phyloP scores from a whole-genome alignment of 176 grass and related monocot genomes.

The Eragrostis curvula region DNA sequence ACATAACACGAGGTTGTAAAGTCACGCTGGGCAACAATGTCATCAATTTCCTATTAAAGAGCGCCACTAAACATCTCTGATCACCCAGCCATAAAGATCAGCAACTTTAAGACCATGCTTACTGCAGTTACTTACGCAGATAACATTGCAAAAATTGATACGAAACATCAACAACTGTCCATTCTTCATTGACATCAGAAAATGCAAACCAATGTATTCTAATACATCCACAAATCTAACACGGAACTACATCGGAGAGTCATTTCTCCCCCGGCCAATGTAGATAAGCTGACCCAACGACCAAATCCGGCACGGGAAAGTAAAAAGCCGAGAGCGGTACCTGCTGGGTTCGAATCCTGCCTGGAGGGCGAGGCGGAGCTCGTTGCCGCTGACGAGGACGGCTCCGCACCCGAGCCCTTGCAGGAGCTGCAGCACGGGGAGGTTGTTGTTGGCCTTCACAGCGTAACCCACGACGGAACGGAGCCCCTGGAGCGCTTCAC shows the following conservation, averaged over 20 bases:
- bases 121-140: too few relatives aligned
- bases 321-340: constrained; percentile 20
- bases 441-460: constrained; percentile 95
- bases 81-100: too few relatives aligned
- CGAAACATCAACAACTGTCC: not conserved
- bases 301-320: not conserved
- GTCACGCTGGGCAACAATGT: too few relatives aligned
- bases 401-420: constrained; percentile 77
- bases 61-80: too few relatives aligned
- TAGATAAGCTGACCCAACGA: not conserved
- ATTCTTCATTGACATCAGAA: not conserved
- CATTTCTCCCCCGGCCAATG: not conserved
- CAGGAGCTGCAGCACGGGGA: constrained; percentile 75
- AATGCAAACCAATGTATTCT: not conserved
- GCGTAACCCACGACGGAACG: constrained; percentile 84
- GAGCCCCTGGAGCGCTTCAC: constrained; percentile 77
- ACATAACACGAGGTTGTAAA: too few relatives aligned
- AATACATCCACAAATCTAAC: not conserved
- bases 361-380: constrained; percentile 71
- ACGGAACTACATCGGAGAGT: not conserved
- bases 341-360: constrained; percentile 82
- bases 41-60: too few relatives aligned
- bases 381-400: constrained; percentile 93
- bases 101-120: too few relatives aligned
- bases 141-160: not conserved